Percentiles rank a stretch among this genome's conserved stretches.
These are phyloP conservation scores for Podochytrium sp. DNA, from an alignment of 192 early-diverging fungal species.

Conservation along the genomic window DNA sequence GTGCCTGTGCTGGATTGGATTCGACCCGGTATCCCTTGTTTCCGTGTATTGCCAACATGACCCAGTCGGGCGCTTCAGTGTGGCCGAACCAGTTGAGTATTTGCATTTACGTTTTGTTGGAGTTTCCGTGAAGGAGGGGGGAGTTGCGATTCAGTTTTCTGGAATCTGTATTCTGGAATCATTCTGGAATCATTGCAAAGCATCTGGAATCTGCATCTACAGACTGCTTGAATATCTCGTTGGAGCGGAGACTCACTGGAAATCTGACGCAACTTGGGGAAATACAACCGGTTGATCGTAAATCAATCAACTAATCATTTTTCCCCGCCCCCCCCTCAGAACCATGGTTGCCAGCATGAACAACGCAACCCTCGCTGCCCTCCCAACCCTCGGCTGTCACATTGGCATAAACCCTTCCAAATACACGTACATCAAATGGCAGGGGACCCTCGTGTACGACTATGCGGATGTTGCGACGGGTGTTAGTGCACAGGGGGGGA, in stretches of 20 bases:
- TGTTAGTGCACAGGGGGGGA: neutral
- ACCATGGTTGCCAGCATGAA: neutral
- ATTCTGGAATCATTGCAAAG: too few species aligned
- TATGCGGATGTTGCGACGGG: conserved; percentile 1
- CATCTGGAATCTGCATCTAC: too few species aligned
- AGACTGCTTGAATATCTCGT: too few species aligned
- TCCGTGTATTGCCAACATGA: conserved; percentile 5
- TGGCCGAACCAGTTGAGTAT: conserved; percentile 24
- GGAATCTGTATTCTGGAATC: neutral
- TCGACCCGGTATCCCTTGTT: conserved; percentile 15
- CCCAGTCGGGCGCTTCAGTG: neutral
- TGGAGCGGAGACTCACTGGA: too few species aligned
- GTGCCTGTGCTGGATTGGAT: conserved; percentile 18
- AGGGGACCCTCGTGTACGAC: conserved; percentile 9
- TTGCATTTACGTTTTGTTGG: too few species aligned
- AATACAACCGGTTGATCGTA: too few species aligned
- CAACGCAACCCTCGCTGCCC: neutral
- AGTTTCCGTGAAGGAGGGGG: too few species aligned
- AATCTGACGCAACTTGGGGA: too few species aligned
- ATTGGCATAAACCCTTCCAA: neutral
- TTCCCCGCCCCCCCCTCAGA: neutral
- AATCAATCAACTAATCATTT: too few species aligned
- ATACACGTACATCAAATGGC: neutral
- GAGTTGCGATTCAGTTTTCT: neutral
- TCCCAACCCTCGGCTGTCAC: neutral